Evolutionary conservation across 768 basidiomycete species (phyloP), one percentile per base, ranked within the genome.

Genomic region (Serendipita indica): DNA sequence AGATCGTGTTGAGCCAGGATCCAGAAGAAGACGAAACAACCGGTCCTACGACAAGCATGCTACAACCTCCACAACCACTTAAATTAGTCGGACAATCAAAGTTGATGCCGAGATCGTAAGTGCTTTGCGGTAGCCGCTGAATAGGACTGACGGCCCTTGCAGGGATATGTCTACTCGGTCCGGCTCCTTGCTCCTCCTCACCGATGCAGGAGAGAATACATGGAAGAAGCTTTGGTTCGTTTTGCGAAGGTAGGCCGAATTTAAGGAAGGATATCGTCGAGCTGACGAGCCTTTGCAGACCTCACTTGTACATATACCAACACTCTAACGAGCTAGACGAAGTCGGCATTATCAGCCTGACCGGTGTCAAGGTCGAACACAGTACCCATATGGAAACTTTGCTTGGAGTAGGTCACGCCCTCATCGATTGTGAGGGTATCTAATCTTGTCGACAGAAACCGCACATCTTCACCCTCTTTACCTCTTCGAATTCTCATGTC

Each of bases 181-280:
- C 67, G 94, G 94, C 7, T 73, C 84, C 66, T 72, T 98, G 56
- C 72, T 84, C 72, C 77, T 93, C 62, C 76, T 97, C 63, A 79
- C 76, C 27, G 84, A 98, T 67, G 88, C 92, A 10, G 79, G 78
- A 39, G 81, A 80, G 65, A 81, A 90, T 65, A 69, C 73, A 30
- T 99, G 96, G 96, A 79, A 81, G 65, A 80, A 77, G 66, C 74
- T 83, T 58, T 92, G 86, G 83, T 91, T 92, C 68, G 86, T 92
- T 14, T 75, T 98, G 7, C 79, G 82, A 68, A 80, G 91, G 92
- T 91, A 64, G 30, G 69, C 62, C 2, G 12, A 4, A 4, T 20
- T 46, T 3, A 25, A 16, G 20, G 1, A 22, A 4, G 13, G 13
- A n/a, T 12, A 2, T n/a, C 7, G 39, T 33, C 20, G 4, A 18